phyloP scores from a whole-genome alignment of 805 yeast species.

The Myxozyma nipponensis region DNA sequence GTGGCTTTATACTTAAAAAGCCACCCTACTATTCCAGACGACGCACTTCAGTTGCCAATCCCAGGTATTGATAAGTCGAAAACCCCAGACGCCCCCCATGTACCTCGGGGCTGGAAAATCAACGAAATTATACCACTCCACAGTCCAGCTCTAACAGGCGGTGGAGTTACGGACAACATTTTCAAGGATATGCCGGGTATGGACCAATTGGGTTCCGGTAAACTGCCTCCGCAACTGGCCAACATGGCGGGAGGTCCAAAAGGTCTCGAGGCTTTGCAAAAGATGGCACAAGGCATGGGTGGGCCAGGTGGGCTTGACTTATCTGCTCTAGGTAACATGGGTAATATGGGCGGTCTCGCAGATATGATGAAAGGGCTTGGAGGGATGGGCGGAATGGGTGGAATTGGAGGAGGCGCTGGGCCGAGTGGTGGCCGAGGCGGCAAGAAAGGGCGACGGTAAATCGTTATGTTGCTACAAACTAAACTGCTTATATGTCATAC shows the following conservation, averaged over 20 bases:
- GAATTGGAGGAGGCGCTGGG: conserved; percentile 9
- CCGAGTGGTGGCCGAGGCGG: conserved; percentile 4
- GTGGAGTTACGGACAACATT: conserved; percentile 64
- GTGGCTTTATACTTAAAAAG: conserved; percentile 58
- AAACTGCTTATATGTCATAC: not conserved
- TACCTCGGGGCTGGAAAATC: conserved; percentile 82
- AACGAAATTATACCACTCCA: conserved; percentile 85
- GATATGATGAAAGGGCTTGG: conserved; percentile 18
- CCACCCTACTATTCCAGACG: conserved; percentile 65
- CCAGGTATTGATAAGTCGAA: conserved; percentile 28
- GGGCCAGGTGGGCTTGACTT: conserved; percentile 2
- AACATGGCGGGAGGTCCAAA: conserved; percentile 23
- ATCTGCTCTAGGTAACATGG: conserved; percentile 8
- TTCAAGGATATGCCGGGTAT: conserved; percentile 28
- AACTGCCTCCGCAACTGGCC: conserved; percentile 29
- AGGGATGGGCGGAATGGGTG: conserved; percentile 21
- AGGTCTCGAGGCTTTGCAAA: conserved; percentile 14
- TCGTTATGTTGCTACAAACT: too few relatives aligned
- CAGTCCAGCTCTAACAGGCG: conserved; percentile 73
- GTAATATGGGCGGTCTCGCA: conserved; percentile 19
- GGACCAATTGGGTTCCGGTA: conserved; percentile 31
- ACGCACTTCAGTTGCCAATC: conserved; percentile 51
- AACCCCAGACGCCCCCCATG: conserved; percentile 52
- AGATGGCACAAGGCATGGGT: not conserved
- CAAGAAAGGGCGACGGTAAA: not conserved